phyloP scores from a whole-genome alignment of 768 basidiomycete species.

The Lactarius tabidus region DNA sequence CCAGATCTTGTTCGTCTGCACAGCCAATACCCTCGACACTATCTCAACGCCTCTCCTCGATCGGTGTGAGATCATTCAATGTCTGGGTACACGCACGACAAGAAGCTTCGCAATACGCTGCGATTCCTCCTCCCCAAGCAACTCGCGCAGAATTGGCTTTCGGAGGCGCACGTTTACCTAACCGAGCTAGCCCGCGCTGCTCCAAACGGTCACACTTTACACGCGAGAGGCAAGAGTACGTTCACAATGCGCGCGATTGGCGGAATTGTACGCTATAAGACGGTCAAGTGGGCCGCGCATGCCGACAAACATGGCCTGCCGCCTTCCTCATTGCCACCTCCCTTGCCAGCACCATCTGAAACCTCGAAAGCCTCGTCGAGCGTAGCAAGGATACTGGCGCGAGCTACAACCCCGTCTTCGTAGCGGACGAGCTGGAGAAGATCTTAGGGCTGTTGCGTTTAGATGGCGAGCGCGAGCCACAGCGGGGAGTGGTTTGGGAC shows the following conservation, averaged over 20 bases:
- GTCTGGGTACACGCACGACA: slow-evolving; percentile 82
- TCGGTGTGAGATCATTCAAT: slow-evolving; percentile 86
- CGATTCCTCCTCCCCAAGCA: slow-evolving; percentile 90
- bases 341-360: background rate
- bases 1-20: slow-evolving; percentile 89
- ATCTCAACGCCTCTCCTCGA: slow-evolving; percentile 86
- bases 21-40: slow-evolving; percentile 85
- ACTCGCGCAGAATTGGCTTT: slow-evolving; percentile 70
- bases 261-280: slow-evolving; percentile 84
- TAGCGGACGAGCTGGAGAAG: slow-evolving; percentile 69
- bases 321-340: slow-evolving; percentile 19
- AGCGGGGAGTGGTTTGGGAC: slow-evolving; percentile 76
- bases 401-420: slow-evolving; percentile 56
- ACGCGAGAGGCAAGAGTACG: slow-evolving; percentile 94
- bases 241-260: slow-evolving; percentile 79
- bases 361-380: background rate
- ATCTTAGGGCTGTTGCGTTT: slow-evolving; percentile 79
- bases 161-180: slow-evolving; percentile 54
- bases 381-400: background rate
- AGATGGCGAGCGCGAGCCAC: slow-evolving; percentile 73
- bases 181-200: slow-evolving; percentile 66
- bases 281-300: slow-evolving; percentile 83
- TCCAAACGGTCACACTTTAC: slow-evolving; percentile 71
- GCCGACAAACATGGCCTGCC: slow-evolving; percentile 38
- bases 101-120: slow-evolving; percentile 86